These are phyloP conservation scores for Malus fusca DNA, from an alignment of 306 rosid genomes.

Conservation along the genomic window DNA sequence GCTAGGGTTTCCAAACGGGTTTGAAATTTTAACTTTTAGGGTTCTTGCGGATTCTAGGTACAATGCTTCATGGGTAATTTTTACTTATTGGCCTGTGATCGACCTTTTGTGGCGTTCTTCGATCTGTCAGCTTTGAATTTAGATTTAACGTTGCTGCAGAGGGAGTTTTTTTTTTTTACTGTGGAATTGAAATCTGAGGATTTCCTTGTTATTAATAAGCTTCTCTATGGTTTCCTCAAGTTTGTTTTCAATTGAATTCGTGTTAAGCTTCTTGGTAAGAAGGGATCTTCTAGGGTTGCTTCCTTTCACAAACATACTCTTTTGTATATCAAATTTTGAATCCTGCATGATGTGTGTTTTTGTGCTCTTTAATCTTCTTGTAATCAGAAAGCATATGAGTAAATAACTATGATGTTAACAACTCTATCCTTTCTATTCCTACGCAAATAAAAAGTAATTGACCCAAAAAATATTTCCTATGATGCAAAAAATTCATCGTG, in stretches of 20 bases:
- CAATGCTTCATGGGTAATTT: background rate
- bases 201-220: background rate
- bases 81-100: background rate
- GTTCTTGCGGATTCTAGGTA: background rate
- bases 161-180: background rate
- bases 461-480: background rate
- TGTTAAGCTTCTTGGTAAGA: background rate
- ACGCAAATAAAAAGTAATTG: background rate
- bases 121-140: background rate
- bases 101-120: background rate
- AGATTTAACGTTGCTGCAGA: background rate
- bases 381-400: background rate
- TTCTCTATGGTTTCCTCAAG: background rate
- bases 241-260: background rate
- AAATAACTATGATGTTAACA: background rate
- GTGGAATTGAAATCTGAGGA: background rate
- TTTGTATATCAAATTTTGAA: background rate
- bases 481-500: background rate
- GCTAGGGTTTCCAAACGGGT: background rate
- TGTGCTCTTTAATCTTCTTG: background rate
- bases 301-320: background rate
- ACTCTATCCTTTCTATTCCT: background rate
- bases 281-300: background rate
- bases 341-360: background rate
- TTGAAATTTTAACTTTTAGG: background rate